Evolutionary conservation across 2,329 filamentous ascomycete genomes (phyloP), one percentile per base, ranked within the genome.

Genomic region (Biscogniauxia marginata): DNA sequence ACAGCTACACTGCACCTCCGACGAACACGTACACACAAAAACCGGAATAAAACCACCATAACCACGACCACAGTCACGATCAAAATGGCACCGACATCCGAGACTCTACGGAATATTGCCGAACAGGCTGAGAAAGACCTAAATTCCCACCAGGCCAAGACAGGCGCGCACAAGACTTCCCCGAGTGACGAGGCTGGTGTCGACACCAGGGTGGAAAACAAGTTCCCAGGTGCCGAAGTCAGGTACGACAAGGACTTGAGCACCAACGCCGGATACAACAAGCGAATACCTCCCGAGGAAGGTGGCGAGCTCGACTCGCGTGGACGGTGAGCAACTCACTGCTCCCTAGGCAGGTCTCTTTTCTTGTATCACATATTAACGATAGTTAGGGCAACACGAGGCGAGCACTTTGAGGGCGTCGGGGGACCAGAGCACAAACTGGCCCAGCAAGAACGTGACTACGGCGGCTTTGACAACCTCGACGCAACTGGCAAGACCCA

Each of bases 121-220:
- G 68, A 74, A 30, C 66, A 78, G 63, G 77, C 79, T 46, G 77
- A 81, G 71, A 67, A 65, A 52, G 77, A 80, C 61, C 71, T 80
- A 54, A 80, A 80, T 71, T 75, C 70, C 11, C 77, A 79, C 64
- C 72, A 78, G 61, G 67, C 77, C 61, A 81, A 80, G 69, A 79
- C 77, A 1, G 78, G 79, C 52, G 68, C 67, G 7, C 72, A 71
- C 49, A 75, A 72, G 56, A 64, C 68, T 3, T 70, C 76, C 5
- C 70, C 70, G 4, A 69, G 67, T 18, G 76, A 78, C 20, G 72
- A 78, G 7, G 71, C 74, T 3, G 78, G 76, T 46, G 74, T 79
- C 47, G 75, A 78, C 53, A 66, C 72, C 1, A 65, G 69, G 9
- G 73, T 70, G 22, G 76, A 77, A 68, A 74, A 72, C 49, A 75